Base-by-base conservation (phyloP, 768 basidiomycete genomes). In the Leccinum subtestaceum region DNA sequence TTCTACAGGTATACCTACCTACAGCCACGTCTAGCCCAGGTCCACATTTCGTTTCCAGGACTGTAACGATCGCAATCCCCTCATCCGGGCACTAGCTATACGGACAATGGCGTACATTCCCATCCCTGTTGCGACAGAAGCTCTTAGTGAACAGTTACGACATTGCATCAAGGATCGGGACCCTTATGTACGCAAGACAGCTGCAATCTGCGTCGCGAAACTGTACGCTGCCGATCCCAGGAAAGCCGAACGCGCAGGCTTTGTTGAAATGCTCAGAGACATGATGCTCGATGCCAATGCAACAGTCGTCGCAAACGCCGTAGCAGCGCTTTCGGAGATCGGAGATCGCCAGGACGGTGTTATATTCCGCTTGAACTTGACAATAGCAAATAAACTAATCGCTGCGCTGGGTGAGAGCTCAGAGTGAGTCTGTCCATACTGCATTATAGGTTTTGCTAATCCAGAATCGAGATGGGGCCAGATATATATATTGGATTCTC, bases 71-170 rank as follows among this genome's bases (percentile, higher is more conserved):
- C 85, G 91, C 49, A 98, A 98, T 72, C 96, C 97, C 11, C 87
- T 99, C 51, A 94, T 99, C 58, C 91, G 97, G 36, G 97, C 96
- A 15, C 80, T 99, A 49, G 95, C 97, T 19, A 95, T 99, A 67
- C 91, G 97, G 46, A 99, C 97, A 12, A 98, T 99, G 96, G 96
- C 97, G 7, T 98, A 97, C 70, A 98, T 99, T 66, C 93, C 95
- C 36, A 88, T 97, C 23, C 90, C 95, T 9, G 80, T 87, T 52
- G 93, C 98, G 60, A 88, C 88, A 12, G 89, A 92, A 57, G 84
- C 91, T 1, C 80, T 99, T 38, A 79, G 87, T 45, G 97, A 98
- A 58, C 96, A 95, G 54, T 78, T 99, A 31, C 85, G 93, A 60
- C 94, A 97, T 72, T 91, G 90, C 62, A 80, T 98, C 46, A 91